A percentile compares a stretch with the other conserved stretches of the same genome.
These are phyloP conservation scores for Clonostachys sp. DNA, from an alignment of 2,329 filamentous ascomycete genomes.

Conservation along the genomic window DNA sequence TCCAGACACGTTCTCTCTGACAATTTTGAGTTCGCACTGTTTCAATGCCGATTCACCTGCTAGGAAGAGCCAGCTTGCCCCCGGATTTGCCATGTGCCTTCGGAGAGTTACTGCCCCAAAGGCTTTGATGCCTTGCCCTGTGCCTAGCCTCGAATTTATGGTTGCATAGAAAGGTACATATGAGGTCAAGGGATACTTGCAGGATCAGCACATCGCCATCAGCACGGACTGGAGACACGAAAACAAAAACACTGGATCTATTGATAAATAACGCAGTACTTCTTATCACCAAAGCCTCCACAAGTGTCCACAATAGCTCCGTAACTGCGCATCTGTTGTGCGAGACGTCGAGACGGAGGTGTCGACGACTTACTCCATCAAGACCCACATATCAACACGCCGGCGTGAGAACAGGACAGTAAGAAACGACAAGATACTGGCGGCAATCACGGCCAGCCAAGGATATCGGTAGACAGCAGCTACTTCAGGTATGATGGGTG, in stretches of 20 bases:
- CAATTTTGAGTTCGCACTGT: too few relatives aligned
- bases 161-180: not conserved
- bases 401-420: not conserved
- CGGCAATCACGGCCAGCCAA: constrained; percentile 1
- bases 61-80: too few relatives aligned
- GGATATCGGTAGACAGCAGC: not conserved
- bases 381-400: not conserved
- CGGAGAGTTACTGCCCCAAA: too few relatives aligned
- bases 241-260: constrained; percentile 16
- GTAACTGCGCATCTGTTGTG: too few relatives aligned
- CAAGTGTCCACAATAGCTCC: constrained; percentile 9
- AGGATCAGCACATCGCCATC: not conserved
- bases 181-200: not conserved
- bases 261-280: constrained; percentile 20
- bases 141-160: not conserved
- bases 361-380: too few relatives aligned
- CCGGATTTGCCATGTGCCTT: too few relatives aligned
- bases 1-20: too few relatives aligned
- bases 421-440: not conserved
- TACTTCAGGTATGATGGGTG: not conserved
- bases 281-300: constrained; percentile 16
- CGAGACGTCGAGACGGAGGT: too few relatives aligned
- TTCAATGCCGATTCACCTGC: too few relatives aligned
- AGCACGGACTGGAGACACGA: constrained; percentile 13
- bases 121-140: not conserved